Base-by-base conservation (phyloP, 139 green algal genomes). In the Chlamydomonas sp. region DNA sequence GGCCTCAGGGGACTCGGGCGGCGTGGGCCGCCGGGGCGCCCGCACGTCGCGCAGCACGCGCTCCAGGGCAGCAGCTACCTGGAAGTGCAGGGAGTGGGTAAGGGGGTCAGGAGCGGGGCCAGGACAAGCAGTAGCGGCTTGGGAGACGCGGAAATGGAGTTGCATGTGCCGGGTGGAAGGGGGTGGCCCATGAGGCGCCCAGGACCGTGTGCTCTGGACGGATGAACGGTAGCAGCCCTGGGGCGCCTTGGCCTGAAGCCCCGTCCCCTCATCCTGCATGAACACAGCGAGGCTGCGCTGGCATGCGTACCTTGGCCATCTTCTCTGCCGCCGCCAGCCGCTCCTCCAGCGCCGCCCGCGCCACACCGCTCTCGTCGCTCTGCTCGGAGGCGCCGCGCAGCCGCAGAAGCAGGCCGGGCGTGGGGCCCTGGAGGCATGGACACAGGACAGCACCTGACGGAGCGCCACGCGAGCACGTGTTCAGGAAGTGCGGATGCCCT, bases 1-100 rank as follows among this genome's bases (percentile, higher is more conserved):
- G 63, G 81, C 83, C 83, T 88, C 83, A 0, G 74, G 3, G 0
- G 49, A 0, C 62, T 86, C 82, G 59, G 62, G 2, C 61, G 71
- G 82, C 61, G 14, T 4, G 1, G 82, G 60, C 18, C 82, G 69
- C 60, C 82, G 82, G 18, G 82, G 82, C 71, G 57, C 15, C 9
- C 82, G 71, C 49, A 86, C 82, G 9, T 86, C 82, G 8, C 82
- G 9, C 71, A 86, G 82, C n/a, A 86, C 31, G 20, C 82, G 71
- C 82, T 86, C 82, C 82, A 86, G 20, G 71, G 82, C 82, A 20
- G 82, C 82, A 60, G 82, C 82, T 18, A 86, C 31, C 31, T 49
- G 31, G 31, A 49, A 49, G 31, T 49, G 31, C 31, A 49, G 31
- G 31, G 31, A 49, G 31, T 49, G 31, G 31, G 31, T 49, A 49